Percentiles rank a stretch among this genome's conserved stretches.
phyloP scores from a whole-genome alignment of 495 filamentous ascomycete genomes.

The Talaromyces adpressus region DNA sequence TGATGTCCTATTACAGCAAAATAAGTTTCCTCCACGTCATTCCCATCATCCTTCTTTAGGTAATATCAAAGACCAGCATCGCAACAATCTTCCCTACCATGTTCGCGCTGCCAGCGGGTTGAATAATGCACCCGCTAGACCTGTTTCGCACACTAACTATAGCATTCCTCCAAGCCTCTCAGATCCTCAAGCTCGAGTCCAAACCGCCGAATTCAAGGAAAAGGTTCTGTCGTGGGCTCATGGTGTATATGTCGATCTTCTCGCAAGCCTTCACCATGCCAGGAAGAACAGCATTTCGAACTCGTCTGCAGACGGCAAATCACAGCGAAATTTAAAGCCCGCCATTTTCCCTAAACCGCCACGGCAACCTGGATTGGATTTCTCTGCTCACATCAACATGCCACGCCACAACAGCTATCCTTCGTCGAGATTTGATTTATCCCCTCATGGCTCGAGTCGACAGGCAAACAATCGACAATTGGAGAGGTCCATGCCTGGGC shows the following conservation, averaged over 20 bases:
- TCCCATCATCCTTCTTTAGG: constrained; percentile 26
- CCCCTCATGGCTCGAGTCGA: constrained; percentile 12
- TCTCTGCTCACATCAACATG: constrained; percentile 20
- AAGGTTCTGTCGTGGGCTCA: constrained; percentile 80
- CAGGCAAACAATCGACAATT: constrained; percentile 16
- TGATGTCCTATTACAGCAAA: constrained; percentile 25
- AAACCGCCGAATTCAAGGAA: constrained; percentile 66
- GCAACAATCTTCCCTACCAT: constrained; percentile 29
- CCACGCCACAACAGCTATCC: constrained; percentile 38
- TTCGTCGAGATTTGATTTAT: constrained; percentile 29
- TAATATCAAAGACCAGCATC: constrained; percentile 10
- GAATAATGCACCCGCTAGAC: not conserved
- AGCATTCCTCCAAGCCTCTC: constrained; percentile 2
- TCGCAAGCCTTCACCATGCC: constrained; percentile 64
- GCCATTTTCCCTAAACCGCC: constrained; percentile 60
- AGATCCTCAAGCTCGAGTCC: constrained; percentile 14
- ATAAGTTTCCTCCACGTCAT: constrained; percentile 35
- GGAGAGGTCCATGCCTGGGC: not conserved
- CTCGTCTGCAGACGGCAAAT: constrained; percentile 24
- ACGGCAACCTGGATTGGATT: constrained; percentile 41
- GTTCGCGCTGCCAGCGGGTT: constrained; percentile 10
- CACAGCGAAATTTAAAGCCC: constrained; percentile 38
- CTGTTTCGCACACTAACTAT: constrained; percentile 1
- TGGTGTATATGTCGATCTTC: constrained; percentile 77
- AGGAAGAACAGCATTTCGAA: constrained; percentile 36